phyloP scores from a whole-genome alignment of 83 land plant species.

The Larix sibirica region DNA sequence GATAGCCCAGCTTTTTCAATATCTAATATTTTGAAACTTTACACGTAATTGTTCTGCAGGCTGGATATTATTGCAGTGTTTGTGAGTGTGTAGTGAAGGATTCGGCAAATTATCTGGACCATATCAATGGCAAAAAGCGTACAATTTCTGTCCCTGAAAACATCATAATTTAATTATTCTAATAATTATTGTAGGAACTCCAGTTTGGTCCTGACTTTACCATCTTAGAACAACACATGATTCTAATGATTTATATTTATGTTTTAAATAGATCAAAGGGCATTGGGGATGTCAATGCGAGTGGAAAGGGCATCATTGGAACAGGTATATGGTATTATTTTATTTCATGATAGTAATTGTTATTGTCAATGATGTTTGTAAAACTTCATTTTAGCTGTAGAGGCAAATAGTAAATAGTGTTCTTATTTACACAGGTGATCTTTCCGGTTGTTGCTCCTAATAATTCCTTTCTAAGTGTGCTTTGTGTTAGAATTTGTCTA shows the following conservation, averaged over 20 bases:
- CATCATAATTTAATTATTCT: not conserved
- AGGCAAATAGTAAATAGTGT: not conserved
- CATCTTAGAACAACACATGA: not conserved
- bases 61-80: constrained; percentile 94
- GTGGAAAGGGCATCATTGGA: constrained; percentile 90
- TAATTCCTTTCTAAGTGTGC: too few relatives aligned
- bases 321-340: constrained; percentile 49
- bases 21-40: not conserved
- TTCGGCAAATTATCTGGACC: constrained; percentile 97
- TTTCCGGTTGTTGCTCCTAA: too few relatives aligned
- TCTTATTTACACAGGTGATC: not conserved
- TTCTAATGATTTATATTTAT: not conserved
- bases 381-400: not conserved
- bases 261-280: constrained; percentile 76
- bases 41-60: constrained; percentile 47
- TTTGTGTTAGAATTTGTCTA: too few relatives aligned
- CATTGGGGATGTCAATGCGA: constrained; percentile 99
- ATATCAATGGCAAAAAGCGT: constrained; percentile 99
- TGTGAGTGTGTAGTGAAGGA: constrained; percentile 99
- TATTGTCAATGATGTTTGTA: not conserved
- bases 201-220: not conserved
- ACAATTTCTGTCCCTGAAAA: constrained; percentile 17
- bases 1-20: not conserved
- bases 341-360: not conserved
- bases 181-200: not conserved